Conservation (phyloP, 106 monocot genomes). For the Dendrobium huoshanense region DNA sequence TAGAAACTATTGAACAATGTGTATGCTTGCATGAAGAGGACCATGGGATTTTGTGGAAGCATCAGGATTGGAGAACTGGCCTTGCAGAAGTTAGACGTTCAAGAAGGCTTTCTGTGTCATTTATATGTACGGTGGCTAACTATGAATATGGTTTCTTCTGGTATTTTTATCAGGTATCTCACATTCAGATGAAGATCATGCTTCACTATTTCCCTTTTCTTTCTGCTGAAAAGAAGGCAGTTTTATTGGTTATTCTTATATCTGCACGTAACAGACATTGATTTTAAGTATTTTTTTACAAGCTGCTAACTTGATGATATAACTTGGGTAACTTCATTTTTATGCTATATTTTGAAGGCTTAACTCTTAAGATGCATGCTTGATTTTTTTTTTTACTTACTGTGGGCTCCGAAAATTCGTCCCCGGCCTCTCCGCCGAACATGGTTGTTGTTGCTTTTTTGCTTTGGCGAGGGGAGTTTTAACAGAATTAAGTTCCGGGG, state of each 20-base stretch:
- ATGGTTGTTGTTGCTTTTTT: too few relatives aligned
- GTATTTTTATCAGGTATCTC: conserved; percentile 87
- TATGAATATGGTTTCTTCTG: conserved; percentile 93
- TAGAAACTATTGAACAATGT: conserved; percentile 95
- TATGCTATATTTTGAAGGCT: not conserved
- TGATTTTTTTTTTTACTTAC: not conserved
- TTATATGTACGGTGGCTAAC: conserved; percentile 92
- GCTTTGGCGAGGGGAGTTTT: too few relatives aligned
- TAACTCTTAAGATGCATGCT: not conserved
- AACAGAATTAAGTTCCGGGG: too few relatives aligned
- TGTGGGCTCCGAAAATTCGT: too few relatives aligned
- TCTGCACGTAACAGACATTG: not conserved
- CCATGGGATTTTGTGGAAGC: conserved; percentile 89
- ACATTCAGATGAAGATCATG: conserved; percentile 1
- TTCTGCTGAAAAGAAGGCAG: not conserved
- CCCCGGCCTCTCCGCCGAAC: too few relatives aligned
- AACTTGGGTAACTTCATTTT: not conserved
- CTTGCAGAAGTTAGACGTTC: conserved; percentile 88
- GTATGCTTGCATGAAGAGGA: conserved; percentile 95
- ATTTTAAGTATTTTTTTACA: not conserved
- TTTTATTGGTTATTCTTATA: not conserved
- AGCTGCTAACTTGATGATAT: not conserved
- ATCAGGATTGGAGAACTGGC: conserved; percentile 96
- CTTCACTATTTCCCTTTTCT: not conserved
- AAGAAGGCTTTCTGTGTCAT: conserved; percentile 81